These are phyloP conservation scores for Lentinula lateritia DNA, from an alignment of 768 basidiomycete genomes.

Conservation along the genomic window DNA sequence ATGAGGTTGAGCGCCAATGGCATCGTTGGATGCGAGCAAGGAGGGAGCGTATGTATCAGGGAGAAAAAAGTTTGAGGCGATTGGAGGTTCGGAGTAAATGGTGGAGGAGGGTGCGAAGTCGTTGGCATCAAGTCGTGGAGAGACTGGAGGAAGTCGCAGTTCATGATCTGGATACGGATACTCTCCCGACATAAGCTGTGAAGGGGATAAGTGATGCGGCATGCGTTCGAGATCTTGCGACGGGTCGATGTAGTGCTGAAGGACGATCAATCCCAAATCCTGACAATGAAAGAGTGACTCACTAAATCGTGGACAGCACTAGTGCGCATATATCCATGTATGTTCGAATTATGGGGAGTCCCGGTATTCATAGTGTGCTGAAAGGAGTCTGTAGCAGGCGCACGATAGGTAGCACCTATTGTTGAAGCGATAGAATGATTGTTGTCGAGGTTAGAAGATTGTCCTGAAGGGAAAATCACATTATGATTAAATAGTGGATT, in stretches of 20 bases:
- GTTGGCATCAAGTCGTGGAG: not conserved
- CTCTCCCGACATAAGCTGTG: not conserved
- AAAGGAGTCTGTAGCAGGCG: not conserved
- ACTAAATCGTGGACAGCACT: not conserved
- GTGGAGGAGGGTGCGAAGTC: not conserved
- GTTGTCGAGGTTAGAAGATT: not conserved
- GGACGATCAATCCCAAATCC: too few relatives aligned
- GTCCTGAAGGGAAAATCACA: not conserved
- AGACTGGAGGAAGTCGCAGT: not conserved
- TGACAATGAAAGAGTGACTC: not conserved
- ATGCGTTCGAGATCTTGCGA: not conserved
- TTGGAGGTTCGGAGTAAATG: not conserved
- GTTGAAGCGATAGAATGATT: not conserved
- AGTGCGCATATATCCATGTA: not conserved
- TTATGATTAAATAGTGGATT: not conserved
- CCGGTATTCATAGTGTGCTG: not conserved
- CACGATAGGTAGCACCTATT: not conserved
- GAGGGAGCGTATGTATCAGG: not conserved
- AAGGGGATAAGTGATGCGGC: not conserved
- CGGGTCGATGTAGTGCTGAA: not conserved
- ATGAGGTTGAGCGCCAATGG: not conserved
- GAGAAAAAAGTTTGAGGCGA: not conserved
- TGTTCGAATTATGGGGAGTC: not conserved
- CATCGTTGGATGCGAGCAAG: not conserved
- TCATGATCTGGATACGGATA: not conserved